phyloP scores from a whole-genome alignment of 129 eudicot genomes.

The Mikania micrantha region DNA sequence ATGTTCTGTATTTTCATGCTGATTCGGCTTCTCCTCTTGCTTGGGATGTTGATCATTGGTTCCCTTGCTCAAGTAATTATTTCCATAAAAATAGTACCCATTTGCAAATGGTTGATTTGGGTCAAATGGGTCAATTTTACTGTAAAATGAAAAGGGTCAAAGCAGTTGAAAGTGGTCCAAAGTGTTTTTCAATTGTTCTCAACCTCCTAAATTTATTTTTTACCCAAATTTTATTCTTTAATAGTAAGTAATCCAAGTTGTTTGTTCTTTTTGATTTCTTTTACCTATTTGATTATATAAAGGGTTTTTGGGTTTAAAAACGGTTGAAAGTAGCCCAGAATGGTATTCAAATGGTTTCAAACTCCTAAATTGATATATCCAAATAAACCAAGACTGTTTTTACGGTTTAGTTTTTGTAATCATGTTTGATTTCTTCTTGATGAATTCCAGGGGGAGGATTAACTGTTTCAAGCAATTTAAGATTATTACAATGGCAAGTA shows the following conservation, averaged over 20 bases:
- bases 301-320: background rate
- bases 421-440: background rate
- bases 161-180: background rate
- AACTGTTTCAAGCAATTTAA: constrained; percentile 87
- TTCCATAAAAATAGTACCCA: background rate
- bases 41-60: constrained; percentile 97
- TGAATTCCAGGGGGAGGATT: constrained; percentile 76
- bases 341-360: background rate
- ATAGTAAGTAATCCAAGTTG: too few species aligned
- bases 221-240: too few species aligned
- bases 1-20: constrained; percentile 86
- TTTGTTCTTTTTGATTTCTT: too few species aligned
- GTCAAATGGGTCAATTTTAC: background rate
- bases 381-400: background rate
- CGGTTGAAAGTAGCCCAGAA: background rate
- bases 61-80: constrained; percentile 89
- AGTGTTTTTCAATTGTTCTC: background rate
- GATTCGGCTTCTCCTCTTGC: constrained; percentile 94
- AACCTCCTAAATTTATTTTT: background rate
- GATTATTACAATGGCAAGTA: constrained; percentile 92
- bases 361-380: background rate
- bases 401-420: background rate
- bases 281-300: too few species aligned
- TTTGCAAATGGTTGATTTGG: background rate
- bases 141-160: background rate